Base-by-base conservation (phyloP, 1,139 yeast genomes). In the Geotrichum fermentans region DNA sequence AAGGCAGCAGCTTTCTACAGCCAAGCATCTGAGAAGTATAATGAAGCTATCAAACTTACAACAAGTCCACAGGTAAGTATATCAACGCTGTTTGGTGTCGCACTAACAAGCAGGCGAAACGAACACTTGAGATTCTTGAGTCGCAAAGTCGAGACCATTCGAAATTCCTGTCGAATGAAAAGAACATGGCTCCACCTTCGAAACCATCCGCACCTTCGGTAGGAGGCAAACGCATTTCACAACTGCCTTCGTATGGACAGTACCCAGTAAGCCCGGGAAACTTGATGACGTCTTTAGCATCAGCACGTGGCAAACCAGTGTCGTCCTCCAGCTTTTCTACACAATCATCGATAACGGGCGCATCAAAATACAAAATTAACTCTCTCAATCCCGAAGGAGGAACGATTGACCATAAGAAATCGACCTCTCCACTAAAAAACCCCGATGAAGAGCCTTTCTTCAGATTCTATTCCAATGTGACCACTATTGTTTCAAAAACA, bases 401-500 rank as follows among this genome's bases (percentile, higher is more conserved):
- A 20, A 4, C 28, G 24, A 10, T 17, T 20, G 35, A 28, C 35
- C 10, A 22, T 11, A 37, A 6, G 30, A 21, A 37, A 37, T 13
- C 10, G 16, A 32, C 43, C 8, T 47, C 50, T 7, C 17, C 14
- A 8, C n/a, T 42, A 21, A 48, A 49, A 29, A 38, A 56, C 14
- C 39, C 57, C 1, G 58, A 56, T 6, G 65, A 63, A n/a, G 67
- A 64, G 40, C 65, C 66, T 3, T 61, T 60, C 43, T 58, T 49
- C 48, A 61, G 58, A 43, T 61, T 60, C 48, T 61, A 58, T 43
- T 50, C 60, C 5, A 45, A 58, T 10, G 48, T 64, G 35, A 65
- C 64, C 24, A 55, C 59, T 17, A 47, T 57, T 13, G 59, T 61
- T 30, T 51, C 57, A 22, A 60, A 61, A 30, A 54, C 61, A 0